Conservation (phyloP, 2,329 filamentous ascomycete genomes). For the Aspergillus sojae region DNA sequence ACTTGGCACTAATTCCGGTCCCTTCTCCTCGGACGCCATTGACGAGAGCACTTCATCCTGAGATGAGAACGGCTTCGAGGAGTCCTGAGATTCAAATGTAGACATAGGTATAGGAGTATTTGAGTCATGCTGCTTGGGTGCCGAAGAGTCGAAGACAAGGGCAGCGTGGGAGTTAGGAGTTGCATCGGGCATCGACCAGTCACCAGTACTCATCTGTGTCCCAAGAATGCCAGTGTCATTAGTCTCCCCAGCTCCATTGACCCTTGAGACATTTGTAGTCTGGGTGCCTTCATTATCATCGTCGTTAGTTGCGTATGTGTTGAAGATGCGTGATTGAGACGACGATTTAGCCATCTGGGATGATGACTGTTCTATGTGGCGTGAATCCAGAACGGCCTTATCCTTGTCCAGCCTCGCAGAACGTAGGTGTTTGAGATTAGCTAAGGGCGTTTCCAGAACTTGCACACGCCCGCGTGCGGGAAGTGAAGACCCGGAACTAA, state of each 20-base stretch:
- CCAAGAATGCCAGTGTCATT: conserved; percentile 21
- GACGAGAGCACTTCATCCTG: conserved; percentile 21
- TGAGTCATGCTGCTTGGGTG: conserved; percentile 19
- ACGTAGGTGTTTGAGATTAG: conserved; percentile 14
- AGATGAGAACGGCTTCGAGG: conserved; percentile 24
- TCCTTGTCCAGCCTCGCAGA: conserved; percentile 3
- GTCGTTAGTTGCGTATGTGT: conserved; percentile 34
- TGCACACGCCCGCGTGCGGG: conserved; percentile 30
- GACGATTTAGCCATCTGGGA: conserved; percentile 31
- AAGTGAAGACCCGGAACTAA: conserved; percentile 27
- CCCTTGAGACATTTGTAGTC: conserved; percentile 13
- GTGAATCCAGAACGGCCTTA: neutral
- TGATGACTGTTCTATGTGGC: conserved; percentile 18
- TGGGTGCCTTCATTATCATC: conserved; percentile 21
- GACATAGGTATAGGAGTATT: conserved; percentile 12
- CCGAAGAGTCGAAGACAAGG: conserved; percentile 29
- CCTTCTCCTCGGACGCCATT: conserved; percentile 13
- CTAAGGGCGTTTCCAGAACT: conserved; percentile 34
- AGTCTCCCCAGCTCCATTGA: conserved; percentile 2
- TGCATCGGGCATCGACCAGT: conserved; percentile 18
- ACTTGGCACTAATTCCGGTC: neutral
- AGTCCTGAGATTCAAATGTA: conserved; percentile 15
- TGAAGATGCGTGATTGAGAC: conserved; percentile 37
- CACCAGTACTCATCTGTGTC: conserved; percentile 25
- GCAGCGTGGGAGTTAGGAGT: conserved; percentile 21